These are phyloP conservation scores for Penicillium thymicola DNA, from an alignment of 2,329 filamentous ascomycete genomes.

Conservation along the genomic window DNA sequence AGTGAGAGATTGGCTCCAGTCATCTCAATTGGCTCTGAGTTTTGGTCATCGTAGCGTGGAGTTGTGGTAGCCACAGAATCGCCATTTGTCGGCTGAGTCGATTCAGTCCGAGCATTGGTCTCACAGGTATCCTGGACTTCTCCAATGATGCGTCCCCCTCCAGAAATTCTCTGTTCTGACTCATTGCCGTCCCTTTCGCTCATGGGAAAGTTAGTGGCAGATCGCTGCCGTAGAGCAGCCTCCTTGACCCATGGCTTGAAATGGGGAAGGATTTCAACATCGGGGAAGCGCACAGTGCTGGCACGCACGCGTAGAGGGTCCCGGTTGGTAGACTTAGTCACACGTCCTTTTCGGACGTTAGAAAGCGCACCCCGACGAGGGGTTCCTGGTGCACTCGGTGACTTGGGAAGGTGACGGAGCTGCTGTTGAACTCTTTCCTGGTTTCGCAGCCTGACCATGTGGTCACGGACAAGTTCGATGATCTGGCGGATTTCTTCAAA, in stretches of 20 bases:
- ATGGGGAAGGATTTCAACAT: slow-evolving; percentile 41
- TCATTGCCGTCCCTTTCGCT: background rate
- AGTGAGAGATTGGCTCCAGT: background rate
- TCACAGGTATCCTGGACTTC: background rate
- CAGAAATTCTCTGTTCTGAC: background rate
- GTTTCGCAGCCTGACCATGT: slow-evolving; percentile 18
- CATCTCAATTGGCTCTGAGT: background rate
- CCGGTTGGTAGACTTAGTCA: background rate
- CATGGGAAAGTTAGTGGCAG: background rate
- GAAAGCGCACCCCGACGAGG: background rate
- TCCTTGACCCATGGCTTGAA: slow-evolving; percentile 24
- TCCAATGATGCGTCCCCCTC: background rate
- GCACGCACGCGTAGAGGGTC: background rate
- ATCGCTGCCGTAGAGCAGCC: background rate
- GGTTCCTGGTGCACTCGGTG: background rate
- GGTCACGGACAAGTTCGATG: slow-evolving; percentile 21
- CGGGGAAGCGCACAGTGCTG: slow-evolving; percentile 31
- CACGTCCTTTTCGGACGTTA: background rate
- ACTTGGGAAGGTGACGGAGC: background rate
- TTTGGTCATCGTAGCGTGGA: background rate
- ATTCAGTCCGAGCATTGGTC: background rate
- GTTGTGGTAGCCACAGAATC: no score
- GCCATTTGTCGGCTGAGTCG: background rate
- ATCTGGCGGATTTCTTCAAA: slow-evolving; percentile 32
- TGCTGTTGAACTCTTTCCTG: slow-evolving; percentile 8